A percentile compares a stretch with the other conserved stretches of the same genome.
phyloP scores from a whole-genome alignment of 257 asterid species.

The Capsicum rhomboideum region DNA sequence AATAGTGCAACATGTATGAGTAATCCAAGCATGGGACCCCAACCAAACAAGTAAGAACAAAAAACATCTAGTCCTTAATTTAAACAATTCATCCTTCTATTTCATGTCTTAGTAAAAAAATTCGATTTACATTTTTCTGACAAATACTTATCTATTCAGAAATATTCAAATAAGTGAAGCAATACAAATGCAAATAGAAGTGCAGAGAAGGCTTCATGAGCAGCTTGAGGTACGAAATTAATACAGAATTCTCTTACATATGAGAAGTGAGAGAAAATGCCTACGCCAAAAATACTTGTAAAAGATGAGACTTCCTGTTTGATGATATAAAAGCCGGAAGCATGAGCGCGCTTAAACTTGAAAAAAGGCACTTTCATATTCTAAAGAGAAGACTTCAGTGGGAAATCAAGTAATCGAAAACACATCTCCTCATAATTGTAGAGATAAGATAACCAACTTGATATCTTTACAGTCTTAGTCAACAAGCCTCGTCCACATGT shows the following conservation, averaged over 20 bases:
- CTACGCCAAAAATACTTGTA: neutral
- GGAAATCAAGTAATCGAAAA: neutral
- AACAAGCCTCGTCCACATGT: neutral
- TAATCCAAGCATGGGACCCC: slow-evolving; percentile 39
- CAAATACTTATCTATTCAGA: slow-evolving; percentile 30
- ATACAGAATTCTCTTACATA: neutral
- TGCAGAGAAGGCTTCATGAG: slow-evolving; percentile 70
- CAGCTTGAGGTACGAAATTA: slow-evolving; percentile 69
- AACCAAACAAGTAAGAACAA: slow-evolving; percentile 51
- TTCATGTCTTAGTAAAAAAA: neutral
- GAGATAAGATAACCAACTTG: neutral
- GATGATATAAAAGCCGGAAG: neutral
- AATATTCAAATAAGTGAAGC: slow-evolving; percentile 63
- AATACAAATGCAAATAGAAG: slow-evolving; percentile 84
- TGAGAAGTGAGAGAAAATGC: neutral
- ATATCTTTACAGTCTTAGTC: neutral
- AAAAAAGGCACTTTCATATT: neutral
- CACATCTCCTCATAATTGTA: neutral
- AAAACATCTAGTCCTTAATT: neutral
- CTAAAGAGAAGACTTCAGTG: neutral
- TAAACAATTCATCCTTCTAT: neutral
- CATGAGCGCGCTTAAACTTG: neutral
- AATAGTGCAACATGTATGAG: slow-evolving; percentile 40
- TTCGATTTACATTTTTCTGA: neutral
- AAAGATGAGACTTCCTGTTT: neutral